Base-by-base conservation (phyloP, 2,329 filamentous ascomycete genomes). In the Aspergillus niger region DNA sequence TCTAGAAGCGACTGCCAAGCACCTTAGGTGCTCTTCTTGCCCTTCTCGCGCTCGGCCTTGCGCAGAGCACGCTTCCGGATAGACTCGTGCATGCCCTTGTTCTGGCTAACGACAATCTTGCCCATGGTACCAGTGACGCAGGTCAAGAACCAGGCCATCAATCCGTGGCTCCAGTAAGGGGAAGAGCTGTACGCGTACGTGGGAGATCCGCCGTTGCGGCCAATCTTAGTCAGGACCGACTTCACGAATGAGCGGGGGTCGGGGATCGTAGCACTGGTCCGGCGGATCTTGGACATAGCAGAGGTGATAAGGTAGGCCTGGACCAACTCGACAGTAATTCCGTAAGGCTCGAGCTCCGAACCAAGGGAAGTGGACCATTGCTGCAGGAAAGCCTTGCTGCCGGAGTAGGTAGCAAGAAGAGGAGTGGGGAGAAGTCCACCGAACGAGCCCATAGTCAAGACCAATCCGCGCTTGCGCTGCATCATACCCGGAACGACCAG, bases 361-460 rank as follows among this genome's bases (percentile, higher is more conserved):
- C 89, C 91, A 13, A 99, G 85, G 10, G 95, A 88, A 5, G 88
- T 90, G 67, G 91, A 97, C 95, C 95, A 99, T 73, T 96, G 89
- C 79, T 98, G 94, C 52, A 99, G 84, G 85, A 99, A 99, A 1
- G 95, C 94, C 81, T 99, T 99, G 86, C 90, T 95, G 67, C 95
- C 95, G 48, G 91, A 96, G 83, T 99, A 99, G 3, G 95, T 98
- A 11, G 95, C 95, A 48, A 99, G 85, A 57, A 95, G 88, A 5
- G 96, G 93, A 0, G 92, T 97, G 7, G 95, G 95, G 63, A 95
- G 86, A 79, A 96, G 89, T 67, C 95, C 96, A 63, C 90, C 95
- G 74, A 98, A 96, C 10, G 93, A 97, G 50, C 94, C 95, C 93
- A 99, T 97, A 60, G 94, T 99, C 58, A 99, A 82, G 71, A 99